Percentiles rank a stretch among this genome's conserved stretches.
Conservation (phyloP, 768 basidiomycete genomes). For the Rhizopogon vulgaris region DNA sequence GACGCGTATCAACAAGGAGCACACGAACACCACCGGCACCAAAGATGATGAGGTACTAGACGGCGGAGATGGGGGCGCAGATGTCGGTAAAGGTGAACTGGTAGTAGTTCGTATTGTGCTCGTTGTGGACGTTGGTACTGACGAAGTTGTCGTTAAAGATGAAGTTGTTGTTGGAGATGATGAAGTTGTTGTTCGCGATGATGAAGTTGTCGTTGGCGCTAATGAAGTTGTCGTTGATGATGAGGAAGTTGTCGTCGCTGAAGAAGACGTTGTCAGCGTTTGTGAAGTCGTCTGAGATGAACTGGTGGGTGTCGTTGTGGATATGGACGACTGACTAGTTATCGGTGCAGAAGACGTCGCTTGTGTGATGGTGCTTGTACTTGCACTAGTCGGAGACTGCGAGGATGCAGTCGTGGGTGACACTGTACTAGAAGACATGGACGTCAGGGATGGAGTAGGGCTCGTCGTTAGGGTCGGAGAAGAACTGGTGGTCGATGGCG, state of each 20-base stretch:
- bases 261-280: constrained; percentile 7
- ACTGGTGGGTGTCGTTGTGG: constrained; percentile 10
- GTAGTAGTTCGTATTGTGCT: constrained; percentile 4
- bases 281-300: not conserved
- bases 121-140: constrained; percentile 10
- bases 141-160: constrained; percentile 13
- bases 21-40: constrained; percentile 12
- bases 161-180: constrained; percentile 5
- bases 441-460: constrained; percentile 8
- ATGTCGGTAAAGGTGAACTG: not conserved
- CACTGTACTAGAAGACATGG: constrained; percentile 1
- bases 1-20: constrained; percentile 9
- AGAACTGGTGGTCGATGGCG: constrained; percentile 7
- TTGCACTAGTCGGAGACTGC: constrained; percentile 12
- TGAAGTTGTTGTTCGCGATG: constrained; percentile 11
- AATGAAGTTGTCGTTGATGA: constrained; percentile 7
- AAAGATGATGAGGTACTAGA: constrained; percentile 7
- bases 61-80: constrained; percentile 8
- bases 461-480: constrained; percentile 9
- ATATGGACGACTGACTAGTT: constrained; percentile 15
- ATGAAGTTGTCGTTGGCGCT: constrained; percentile 12
- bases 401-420: constrained; percentile 11
- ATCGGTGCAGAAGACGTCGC: constrained; percentile 13
- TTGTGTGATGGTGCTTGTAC: constrained; percentile 7
- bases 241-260: constrained; percentile 8